Base-by-base conservation (phyloP, 2,329 filamentous ascomycete genomes). In the Metarhizium guizhouense region DNA sequence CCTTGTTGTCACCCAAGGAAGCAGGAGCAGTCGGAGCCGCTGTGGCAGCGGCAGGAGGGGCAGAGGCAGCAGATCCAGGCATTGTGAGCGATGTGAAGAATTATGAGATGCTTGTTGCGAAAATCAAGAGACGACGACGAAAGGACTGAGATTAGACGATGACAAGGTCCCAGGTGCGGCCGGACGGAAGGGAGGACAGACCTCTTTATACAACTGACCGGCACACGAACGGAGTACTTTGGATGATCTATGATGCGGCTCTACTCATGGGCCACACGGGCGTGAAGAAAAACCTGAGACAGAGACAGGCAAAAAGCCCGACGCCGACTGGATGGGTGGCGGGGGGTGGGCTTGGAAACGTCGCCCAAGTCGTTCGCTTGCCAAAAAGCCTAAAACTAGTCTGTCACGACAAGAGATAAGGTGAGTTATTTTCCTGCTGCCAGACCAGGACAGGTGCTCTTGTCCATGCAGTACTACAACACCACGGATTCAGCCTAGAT, bases 1-100 rank as follows among this genome's bases (percentile, higher is more conserved):
- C 72, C 57, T 61, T 67, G 62, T 66, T 69, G 58, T 75, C 68
- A 54, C 74, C 69, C 32, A 72, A 58, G 58, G 47, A 36, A 54
- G 62, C 29, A 48, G 69, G 62, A 34, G 58, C 56, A 29, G 61
- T 51, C 29, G 52, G 25, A 10, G 55, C 43, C 8, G 55, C 53
- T 51, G 42, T 51, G 54, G 62, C 50, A 4, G 60, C 56, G 30
- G 59, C 48, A 18, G 62, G 47, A 45, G 57, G n/a, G n/a, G 57
- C 38, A 13, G 61, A 49, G 14, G 58, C 53, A 42, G 57, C 40
- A n/a, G 59, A 58, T 50, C 52, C 58, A 50, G 62, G 54, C 61
- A 64, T 64, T 47, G 51, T 59, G 45, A 25, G 11, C 53, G 16
- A 14, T 11, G 7, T 14, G 38, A n/a, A 47, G 20, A 47, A 25